A percentile compares a stretch with the other conserved stretches of the same genome.
phyloP scores from a whole-genome alignment of 129 eudicot genomes.

The Escallonia herrerae region DNA sequence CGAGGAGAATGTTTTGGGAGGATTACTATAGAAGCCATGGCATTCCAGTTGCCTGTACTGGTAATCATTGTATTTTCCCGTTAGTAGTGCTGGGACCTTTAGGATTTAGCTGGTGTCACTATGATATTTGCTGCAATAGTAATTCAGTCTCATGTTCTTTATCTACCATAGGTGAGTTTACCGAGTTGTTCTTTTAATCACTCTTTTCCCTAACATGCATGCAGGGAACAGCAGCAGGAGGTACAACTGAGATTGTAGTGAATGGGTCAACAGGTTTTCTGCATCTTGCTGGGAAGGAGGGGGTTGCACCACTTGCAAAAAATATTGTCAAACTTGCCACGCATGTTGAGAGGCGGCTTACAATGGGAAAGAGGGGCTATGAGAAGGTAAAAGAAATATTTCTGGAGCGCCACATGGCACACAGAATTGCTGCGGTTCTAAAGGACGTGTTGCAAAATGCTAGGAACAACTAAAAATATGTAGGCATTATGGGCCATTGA shows the following conservation, averaged over 20 bases:
- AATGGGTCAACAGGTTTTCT: constrained; percentile 76
- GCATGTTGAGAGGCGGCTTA: constrained; percentile 59
- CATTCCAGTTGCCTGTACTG: constrained; percentile 84
- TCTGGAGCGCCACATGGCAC: constrained; percentile 72
- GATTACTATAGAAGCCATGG: constrained; percentile 95
- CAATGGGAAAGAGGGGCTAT: constrained; percentile 79
- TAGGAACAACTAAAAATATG: constrained; percentile 17
- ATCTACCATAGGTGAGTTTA: neutral
- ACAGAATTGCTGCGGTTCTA: constrained; percentile 58
- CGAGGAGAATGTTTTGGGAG: constrained; percentile 98
- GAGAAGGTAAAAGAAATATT: constrained; percentile 74
- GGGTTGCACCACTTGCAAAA: constrained; percentile 69
- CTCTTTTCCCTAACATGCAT: neutral
- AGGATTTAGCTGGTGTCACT: neutral
- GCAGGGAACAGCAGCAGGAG: constrained; percentile 97
- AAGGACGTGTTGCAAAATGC: constrained; percentile 61
- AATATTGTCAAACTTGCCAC: constrained; percentile 78
- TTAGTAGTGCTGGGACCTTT: neutral
- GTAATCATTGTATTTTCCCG: constrained; percentile 24
- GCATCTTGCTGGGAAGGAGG: constrained; percentile 86
- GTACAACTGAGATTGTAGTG: constrained; percentile 79
- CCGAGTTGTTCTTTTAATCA: too few relatives aligned
- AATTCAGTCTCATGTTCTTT: neutral
- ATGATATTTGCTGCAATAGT: neutral
- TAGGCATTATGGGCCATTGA: neutral